phyloP scores from a whole-genome alignment of 345 rosid species.

The Kernera saxatilis region DNA sequence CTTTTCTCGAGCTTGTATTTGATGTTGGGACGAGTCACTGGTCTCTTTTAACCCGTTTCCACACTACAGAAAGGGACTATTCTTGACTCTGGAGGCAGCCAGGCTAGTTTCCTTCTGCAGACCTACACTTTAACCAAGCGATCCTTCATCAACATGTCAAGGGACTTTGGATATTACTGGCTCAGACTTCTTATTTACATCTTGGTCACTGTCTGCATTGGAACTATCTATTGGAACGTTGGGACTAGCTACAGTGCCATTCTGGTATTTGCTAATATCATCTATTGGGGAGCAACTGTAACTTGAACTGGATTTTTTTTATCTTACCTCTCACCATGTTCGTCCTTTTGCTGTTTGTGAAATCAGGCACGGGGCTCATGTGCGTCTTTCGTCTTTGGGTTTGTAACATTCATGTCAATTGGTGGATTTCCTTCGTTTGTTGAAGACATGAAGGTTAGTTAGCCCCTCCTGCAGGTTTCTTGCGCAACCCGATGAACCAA shows the following conservation, averaged over 20 bases:
- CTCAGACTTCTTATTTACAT: slow-evolving; percentile 80
- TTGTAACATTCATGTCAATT: slow-evolving; percentile 93
- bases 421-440: slow-evolving; percentile 96
- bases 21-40: neutral
- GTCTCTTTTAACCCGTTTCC: neutral
- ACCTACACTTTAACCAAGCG: slow-evolving; percentile 75
- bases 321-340: slow-evolving; percentile 4
- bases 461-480: neutral
- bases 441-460: slow-evolving; percentile 87
- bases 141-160: slow-evolving; percentile 86
- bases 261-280: slow-evolving; percentile 45
- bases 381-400: slow-evolving; percentile 89
- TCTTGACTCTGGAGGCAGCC: slow-evolving; percentile 89
- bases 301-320: neutral
- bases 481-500: neutral
- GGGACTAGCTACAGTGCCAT: slow-evolving; percentile 84
- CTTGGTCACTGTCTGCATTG: slow-evolving; percentile 79
- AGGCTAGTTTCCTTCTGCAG: slow-evolving; percentile 91
- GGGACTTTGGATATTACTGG: slow-evolving; percentile 98
- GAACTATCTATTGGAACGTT: slow-evolving; percentile 79
- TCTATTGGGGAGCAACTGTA: neutral
- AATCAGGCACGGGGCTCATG: slow-evolving; percentile 89
- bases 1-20: neutral
- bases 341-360: neutral
- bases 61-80: slow-evolving; percentile 75